Conservation (phyloP, 345 rosid species). For the Turritis glabra region DNA sequence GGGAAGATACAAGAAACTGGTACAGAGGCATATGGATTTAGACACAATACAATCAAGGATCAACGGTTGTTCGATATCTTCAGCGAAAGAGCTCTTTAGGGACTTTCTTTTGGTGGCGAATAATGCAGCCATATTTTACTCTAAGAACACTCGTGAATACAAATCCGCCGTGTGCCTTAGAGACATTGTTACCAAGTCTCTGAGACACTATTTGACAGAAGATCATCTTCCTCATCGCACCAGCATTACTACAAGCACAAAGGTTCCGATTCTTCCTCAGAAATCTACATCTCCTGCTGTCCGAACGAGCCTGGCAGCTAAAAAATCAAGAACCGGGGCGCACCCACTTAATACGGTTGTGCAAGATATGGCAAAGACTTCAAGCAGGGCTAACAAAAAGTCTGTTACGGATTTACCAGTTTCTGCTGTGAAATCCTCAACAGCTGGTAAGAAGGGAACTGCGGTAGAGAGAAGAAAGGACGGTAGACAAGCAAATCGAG, state of each 20-base stretch:
- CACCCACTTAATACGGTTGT: slow-evolving; percentile 21
- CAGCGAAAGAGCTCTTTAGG: slow-evolving; percentile 63
- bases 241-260: slow-evolving; percentile 20
- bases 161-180: slow-evolving; percentile 70
- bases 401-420: slow-evolving; percentile 40
- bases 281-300: slow-evolving; percentile 30
- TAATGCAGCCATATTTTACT: slow-evolving; percentile 73
- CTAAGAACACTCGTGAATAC: slow-evolving; percentile 76
- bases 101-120: slow-evolving; percentile 74
- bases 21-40: slow-evolving; percentile 69
- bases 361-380: slow-evolving; percentile 28
- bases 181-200: slow-evolving; percentile 51
- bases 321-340: slow-evolving; percentile 41
- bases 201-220: slow-evolving; percentile 47
- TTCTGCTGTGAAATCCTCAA: slow-evolving; percentile 45
- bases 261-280: slow-evolving; percentile 14
- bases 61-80: slow-evolving; percentile 40
- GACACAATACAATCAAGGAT: slow-evolving; percentile 71
- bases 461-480: slow-evolving; percentile 12
- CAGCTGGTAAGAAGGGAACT: slow-evolving; percentile 37
- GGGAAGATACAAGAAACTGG: slow-evolving; percentile 83
- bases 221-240: slow-evolving; percentile 37
- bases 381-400: slow-evolving; percentile 40
- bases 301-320: slow-evolving; percentile 34
- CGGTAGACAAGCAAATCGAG: slow-evolving; percentile 14